Base-by-base conservation (phyloP, 2,329 filamentous ascomycete species). In the Beauveria scarabaeidicola region DNA sequence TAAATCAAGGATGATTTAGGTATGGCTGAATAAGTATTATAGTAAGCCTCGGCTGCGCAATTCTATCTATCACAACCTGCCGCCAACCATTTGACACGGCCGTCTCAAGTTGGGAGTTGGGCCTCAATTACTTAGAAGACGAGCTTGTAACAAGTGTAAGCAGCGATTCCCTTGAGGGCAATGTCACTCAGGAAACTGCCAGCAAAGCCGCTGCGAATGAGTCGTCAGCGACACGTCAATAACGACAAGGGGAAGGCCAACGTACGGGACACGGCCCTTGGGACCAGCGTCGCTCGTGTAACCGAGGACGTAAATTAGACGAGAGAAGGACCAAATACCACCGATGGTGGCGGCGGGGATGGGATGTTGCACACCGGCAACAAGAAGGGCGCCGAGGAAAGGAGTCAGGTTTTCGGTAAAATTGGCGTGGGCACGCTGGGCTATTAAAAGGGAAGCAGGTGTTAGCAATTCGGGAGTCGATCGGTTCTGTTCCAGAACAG, bases 341-440 rank as follows among this genome's bases (percentile, higher is more conserved):
- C 84, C 84, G 29, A 84, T 66, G 10, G 65, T 66, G 19, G 81
- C 79, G 32, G 79, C 74, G 21, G 73, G 70, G 6, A 77, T 60
- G 2, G 85, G 86, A 69, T 76, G 85, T 41, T 71, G 69, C 25
- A 86, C 68, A 36, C 85, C 84, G 10, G 81, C 72, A 65, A 88
- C 76, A 61, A 85, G 69, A 11, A 86, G 72, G 25, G 76, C 72
- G 23, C 73, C 75, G 11, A 87, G 66, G 67, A 81, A 76, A 3
- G 81, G 74, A 9, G 78, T 73, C 40, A 82, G 74, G 72, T 83
- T 85, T 75, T 88, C 86, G 64, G 77, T 77, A 73, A 78, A 54
- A 32, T 40, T 63, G 47, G 59, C 56, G 56, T 64, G 55, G 60
- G 61, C 48, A 53, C 29, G 23, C 21, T 3, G 40, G 60, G 8